Conservation (phyloP, 169 alveolate species). For the Cryptosporidium meleagridis region DNA sequence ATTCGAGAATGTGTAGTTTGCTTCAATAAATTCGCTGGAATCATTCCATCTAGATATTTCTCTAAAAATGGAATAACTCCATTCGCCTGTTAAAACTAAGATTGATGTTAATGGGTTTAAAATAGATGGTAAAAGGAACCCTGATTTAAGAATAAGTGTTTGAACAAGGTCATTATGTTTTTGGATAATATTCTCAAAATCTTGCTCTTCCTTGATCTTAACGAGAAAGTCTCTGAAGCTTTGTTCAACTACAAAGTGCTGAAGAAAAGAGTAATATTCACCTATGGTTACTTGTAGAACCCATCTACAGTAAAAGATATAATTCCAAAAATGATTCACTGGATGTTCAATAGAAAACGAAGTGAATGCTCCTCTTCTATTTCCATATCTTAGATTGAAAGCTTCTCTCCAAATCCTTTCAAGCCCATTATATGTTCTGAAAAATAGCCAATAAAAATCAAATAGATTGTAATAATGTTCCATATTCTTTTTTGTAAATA, state of each 20-base stretch:
- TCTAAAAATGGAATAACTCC: slow-evolving; percentile 2
- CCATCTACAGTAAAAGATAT: slow-evolving; percentile 68
- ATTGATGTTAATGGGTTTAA: slow-evolving; percentile 44
- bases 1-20: not conserved
- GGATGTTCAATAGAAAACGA: not conserved
- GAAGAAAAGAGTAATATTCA: slow-evolving; percentile 44
- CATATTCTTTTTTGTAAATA: slow-evolving; percentile 62
- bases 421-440: slow-evolving; percentile 34
- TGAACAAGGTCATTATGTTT: slow-evolving; percentile 55
- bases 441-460: slow-evolving; percentile 51
- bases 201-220: slow-evolving; percentile 4
- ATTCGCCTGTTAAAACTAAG: slow-evolving; percentile 34
- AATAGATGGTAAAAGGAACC: slow-evolving; percentile 35
- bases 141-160: slow-evolving; percentile 16
- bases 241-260: slow-evolving; percentile 9
- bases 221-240: slow-evolving; percentile 1
- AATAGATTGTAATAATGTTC: slow-evolving; percentile 61
- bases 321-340: slow-evolving; percentile 37
- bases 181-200: slow-evolving; percentile 31
- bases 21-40: not conserved
- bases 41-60: slow-evolving; percentile 52
- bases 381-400: slow-evolving; percentile 49
- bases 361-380: slow-evolving; percentile 1
- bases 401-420: slow-evolving; percentile 52
- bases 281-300: slow-evolving; percentile 46